These are phyloP conservation scores for Mucor velutinosus DNA, from an alignment of 371 early-diverging fungal species.

Conservation along the genomic window DNA sequence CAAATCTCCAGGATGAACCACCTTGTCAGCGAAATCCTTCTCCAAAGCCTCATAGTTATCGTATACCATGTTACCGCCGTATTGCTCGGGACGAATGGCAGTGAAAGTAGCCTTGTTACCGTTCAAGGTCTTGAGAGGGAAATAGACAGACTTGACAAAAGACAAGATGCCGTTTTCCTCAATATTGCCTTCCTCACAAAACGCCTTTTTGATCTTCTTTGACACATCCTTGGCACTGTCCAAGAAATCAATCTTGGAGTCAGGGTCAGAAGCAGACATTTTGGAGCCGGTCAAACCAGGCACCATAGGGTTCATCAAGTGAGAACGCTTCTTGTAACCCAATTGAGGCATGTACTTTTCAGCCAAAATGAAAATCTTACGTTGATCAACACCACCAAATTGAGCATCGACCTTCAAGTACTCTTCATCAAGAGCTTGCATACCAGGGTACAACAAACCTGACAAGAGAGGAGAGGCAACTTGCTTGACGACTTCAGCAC, in stretches of 20 bases:
- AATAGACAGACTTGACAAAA: slow-evolving; percentile 90
- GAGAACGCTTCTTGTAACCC: slow-evolving; percentile 98
- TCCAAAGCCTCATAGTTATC: slow-evolving; percentile 77
- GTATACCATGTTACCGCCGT: slow-evolving; percentile 84
- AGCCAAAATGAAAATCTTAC: slow-evolving; percentile 99
- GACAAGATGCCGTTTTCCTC: slow-evolving; percentile 93
- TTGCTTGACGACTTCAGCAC: slow-evolving; percentile 99
- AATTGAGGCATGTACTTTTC: slow-evolving; percentile 96
- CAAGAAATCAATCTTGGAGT: slow-evolving; percentile 98
- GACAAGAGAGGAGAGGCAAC: slow-evolving; percentile 94
- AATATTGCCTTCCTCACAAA: slow-evolving; percentile 98
- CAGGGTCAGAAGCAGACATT: slow-evolving; percentile 98
- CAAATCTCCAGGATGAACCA: slow-evolving; percentile 97
- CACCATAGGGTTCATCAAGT: slow-evolving; percentile 99
- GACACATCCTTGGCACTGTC: slow-evolving; percentile 87
- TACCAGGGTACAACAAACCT: slow-evolving; percentile 97
- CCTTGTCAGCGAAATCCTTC: slow-evolving; percentile 83
- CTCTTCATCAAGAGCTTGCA: slow-evolving; percentile 99
- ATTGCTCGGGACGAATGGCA: slow-evolving; percentile 83
- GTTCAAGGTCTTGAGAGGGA: slow-evolving; percentile 76
- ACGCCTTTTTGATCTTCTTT: slow-evolving; percentile 96
- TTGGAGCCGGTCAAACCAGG: slow-evolving; percentile 97
- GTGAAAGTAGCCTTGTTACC: slow-evolving; percentile 66
- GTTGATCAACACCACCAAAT: slow-evolving; percentile 99
- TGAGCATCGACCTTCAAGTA: slow-evolving; percentile 98